A percentile compares a stretch with the other conserved stretches of the same genome.
Evolutionary conservation across 495 filamentous ascomycete genomes (phyloP).

Genomic region (Neurospora sp.): DNA sequence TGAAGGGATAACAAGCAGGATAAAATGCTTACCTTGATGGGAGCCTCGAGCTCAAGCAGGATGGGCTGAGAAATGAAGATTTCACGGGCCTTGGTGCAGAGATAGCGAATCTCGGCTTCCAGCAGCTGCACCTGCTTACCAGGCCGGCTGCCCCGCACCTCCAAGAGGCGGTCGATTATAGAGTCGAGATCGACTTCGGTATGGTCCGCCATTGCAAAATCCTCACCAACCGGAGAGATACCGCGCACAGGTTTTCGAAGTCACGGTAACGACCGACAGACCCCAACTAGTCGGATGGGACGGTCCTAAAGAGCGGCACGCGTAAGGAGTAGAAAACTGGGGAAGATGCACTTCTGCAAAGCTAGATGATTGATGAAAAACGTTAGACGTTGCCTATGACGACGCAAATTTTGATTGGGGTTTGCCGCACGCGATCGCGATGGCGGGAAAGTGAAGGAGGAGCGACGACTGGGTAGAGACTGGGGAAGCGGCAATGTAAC

Average conservation of each 20-base stretch:
- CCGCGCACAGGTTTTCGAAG: constrained; percentile 17
- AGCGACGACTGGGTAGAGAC: background rate
- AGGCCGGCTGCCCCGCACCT: constrained; percentile 94
- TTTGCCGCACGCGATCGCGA: background rate
- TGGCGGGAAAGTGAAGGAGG: background rate
- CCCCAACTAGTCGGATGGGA: constrained; percentile 11
- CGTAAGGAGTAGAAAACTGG: constrained; percentile 7
- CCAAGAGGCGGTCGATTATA: constrained; percentile 95
- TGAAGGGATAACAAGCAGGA: background rate
- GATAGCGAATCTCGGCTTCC: constrained; percentile 92
- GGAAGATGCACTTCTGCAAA: constrained; percentile 22
- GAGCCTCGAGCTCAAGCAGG: constrained; percentile 90
- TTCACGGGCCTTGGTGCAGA: constrained; percentile 97
- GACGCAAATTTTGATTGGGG: background rate
- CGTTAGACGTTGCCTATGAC: background rate
- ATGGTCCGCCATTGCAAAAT: constrained; percentile 78
- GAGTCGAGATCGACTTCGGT: constrained; percentile 97
- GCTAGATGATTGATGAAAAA: background rate
- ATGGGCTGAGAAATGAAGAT: constrained; percentile 99
- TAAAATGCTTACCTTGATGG: constrained; percentile 76
- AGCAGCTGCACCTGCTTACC: constrained; percentile 97
- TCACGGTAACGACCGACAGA: constrained; percentile 23
- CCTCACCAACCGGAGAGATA: constrained; percentile 35
- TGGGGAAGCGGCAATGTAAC: background rate
- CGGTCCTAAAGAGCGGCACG: constrained; percentile 5